Conservation (phyloP, 2,329 filamentous ascomycete genomes). For the Chaetomiaceae sp. region DNA sequence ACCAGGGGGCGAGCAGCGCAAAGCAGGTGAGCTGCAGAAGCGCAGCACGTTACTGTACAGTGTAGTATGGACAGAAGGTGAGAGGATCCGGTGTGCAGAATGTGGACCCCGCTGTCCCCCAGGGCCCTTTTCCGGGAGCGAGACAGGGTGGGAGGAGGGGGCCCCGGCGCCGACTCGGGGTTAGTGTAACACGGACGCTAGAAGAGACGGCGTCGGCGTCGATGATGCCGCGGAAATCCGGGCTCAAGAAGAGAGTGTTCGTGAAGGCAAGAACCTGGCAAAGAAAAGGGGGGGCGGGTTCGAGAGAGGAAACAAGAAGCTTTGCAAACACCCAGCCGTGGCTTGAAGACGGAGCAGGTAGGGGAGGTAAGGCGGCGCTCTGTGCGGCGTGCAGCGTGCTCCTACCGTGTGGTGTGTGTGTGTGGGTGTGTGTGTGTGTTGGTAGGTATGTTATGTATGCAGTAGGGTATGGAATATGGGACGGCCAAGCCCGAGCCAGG, state of each 20-base stretch:
- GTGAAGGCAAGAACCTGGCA: background rate
- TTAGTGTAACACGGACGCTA: conserved; percentile 14
- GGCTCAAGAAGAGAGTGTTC: background rate
- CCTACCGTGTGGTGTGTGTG: too few species aligned
- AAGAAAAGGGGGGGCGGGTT: background rate
- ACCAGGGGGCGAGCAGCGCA: background rate
- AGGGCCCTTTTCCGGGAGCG: conserved; percentile 1
- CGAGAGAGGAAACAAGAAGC: background rate
- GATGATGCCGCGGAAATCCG: background rate
- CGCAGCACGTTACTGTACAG: background rate
- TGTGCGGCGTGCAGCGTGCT: too few species aligned
- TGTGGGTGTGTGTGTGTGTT: too few species aligned
- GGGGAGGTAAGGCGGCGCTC: too few species aligned
- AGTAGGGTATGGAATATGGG: too few species aligned
- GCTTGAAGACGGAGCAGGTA: background rate
- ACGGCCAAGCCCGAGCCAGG: conserved; percentile 3
- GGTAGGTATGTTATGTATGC: too few species aligned
- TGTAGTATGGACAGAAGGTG: conserved; percentile 5
- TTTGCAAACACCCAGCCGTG: background rate
- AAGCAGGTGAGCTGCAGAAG: conserved; percentile 2
- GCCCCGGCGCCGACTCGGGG: conserved; percentile 8
- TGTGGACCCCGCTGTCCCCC: conserved; percentile 9
- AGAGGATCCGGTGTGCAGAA: background rate
- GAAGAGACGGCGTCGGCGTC: conserved; percentile 7
- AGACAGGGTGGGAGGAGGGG: background rate